Evolutionary conservation across 352 stramenopile genomes (phyloP).

Genomic region (Plasmopara muralis): DNA sequence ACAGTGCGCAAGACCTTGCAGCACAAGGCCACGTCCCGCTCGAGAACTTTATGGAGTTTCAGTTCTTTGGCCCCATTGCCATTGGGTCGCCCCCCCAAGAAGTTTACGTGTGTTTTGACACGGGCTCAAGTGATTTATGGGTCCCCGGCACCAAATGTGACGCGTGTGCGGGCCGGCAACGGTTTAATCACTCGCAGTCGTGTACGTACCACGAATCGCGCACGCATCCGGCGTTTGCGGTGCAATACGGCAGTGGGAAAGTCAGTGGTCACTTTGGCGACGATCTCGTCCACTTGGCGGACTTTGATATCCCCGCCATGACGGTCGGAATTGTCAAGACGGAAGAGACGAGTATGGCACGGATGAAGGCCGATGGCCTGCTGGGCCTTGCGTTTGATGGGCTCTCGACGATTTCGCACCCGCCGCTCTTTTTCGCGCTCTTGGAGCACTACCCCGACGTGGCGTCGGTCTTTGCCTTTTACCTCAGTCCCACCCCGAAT

Average conservation of each 20-base stretch:
- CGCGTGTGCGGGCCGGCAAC: slow-evolving; percentile 43
- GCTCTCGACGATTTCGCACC: slow-evolving; percentile 79
- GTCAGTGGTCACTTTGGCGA: slow-evolving; percentile 55
- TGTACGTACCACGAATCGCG: slow-evolving; percentile 32
- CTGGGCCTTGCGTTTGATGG: slow-evolving; percentile 94
- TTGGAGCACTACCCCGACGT: slow-evolving; percentile 55
- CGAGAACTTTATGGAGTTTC: slow-evolving; percentile 80
- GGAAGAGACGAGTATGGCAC: slow-evolving; percentile 71
- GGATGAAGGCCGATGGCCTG: slow-evolving; percentile 91
- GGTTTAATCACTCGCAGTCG: slow-evolving; percentile 48
- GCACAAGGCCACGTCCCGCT: slow-evolving; percentile 43
- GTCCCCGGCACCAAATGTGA: slow-evolving; percentile 49
- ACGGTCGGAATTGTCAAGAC: slow-evolving; percentile 51
- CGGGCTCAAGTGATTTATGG: slow-evolving; percentile 76
- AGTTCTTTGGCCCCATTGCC: slow-evolving; percentile 65
- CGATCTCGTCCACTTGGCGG: slow-evolving; percentile 45
- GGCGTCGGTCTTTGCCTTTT: slow-evolving; percentile 93
- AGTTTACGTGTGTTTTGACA: slow-evolving; percentile 75
- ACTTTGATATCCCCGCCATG: slow-evolving; percentile 40
- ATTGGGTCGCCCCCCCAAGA: slow-evolving; percentile 66
- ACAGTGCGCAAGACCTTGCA: slow-evolving; percentile 25
- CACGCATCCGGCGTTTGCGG: slow-evolving; percentile 42
- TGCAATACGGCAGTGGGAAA: slow-evolving; percentile 72
- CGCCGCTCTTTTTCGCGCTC: slow-evolving; percentile 62
- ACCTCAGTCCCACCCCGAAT: slow-evolving; percentile 88